These are phyloP conservation scores for Pythium sukuiense DNA, from an alignment of 352 stramenopile genomes.

Conservation along the genomic window DNA sequence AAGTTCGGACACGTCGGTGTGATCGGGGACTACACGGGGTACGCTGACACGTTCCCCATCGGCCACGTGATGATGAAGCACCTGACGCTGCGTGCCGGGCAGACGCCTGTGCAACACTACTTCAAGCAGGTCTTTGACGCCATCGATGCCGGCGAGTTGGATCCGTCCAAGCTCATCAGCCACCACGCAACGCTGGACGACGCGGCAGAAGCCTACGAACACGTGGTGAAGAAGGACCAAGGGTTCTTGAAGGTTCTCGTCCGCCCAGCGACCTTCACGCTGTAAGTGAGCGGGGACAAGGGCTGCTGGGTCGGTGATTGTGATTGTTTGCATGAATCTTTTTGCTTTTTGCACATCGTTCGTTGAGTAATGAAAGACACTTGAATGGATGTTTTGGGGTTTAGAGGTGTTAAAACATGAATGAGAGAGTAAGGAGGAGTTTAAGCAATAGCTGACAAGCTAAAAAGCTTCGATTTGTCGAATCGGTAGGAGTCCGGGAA, in stretches of 20 bases:
- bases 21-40: constrained; percentile 53
- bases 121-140: constrained; percentile 54
- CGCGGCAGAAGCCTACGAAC: constrained; percentile 47
- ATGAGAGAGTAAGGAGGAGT: too few relatives aligned
- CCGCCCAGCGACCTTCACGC: constrained; percentile 19
- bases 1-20: constrained; percentile 62
- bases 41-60: constrained; percentile 48
- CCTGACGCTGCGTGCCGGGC: constrained; percentile 51
- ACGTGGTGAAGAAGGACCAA: constrained; percentile 58
- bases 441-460: too few relatives aligned
- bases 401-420: too few relatives aligned
- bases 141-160: constrained; percentile 54
- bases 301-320: neutral
- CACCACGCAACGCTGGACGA: constrained; percentile 59
- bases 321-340: neutral
- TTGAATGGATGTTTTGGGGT: too few relatives aligned
- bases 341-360: neutral
- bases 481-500: too few relatives aligned
- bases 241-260: constrained; percentile 65
- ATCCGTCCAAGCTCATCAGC: constrained; percentile 55
- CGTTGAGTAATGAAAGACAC: too few relatives aligned
- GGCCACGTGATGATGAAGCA: constrained; percentile 64
- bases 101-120: constrained; percentile 55
- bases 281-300: neutral
- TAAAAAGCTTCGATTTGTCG: too few relatives aligned